A percentile compares a stretch with the other conserved stretches of the same genome.
These are phyloP conservation scores for Moelleriella libera DNA, from an alignment of 2,329 filamentous ascomycete species.

Conservation along the genomic window DNA sequence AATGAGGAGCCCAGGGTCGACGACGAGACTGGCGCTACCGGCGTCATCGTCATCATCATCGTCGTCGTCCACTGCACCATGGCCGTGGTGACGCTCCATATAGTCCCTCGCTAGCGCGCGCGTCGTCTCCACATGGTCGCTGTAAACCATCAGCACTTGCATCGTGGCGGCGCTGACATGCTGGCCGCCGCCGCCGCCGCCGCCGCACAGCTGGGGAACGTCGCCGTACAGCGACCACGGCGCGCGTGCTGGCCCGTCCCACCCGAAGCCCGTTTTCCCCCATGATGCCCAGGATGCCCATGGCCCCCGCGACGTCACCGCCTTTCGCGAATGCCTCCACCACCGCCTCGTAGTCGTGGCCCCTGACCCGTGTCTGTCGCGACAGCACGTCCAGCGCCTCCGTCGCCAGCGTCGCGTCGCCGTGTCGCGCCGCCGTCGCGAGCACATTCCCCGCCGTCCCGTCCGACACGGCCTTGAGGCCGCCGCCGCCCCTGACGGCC, in stretches of 20 bases:
- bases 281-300: constrained; percentile 65
- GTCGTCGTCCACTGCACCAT: background rate
- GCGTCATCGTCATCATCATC: background rate
- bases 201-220: constrained; percentile 13
- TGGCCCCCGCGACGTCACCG: constrained; percentile 48
- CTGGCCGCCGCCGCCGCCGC: constrained; percentile 11
- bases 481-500: constrained; percentile 30
- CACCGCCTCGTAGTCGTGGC: constrained; percentile 68
- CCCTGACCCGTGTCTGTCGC: constrained; percentile 31
- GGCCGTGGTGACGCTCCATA: constrained; percentile 7
- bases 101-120: constrained; percentile 16
- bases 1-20: constrained; percentile 14
- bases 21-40: constrained; percentile 4
- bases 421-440: constrained; percentile 53
- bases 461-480: constrained; percentile 31
- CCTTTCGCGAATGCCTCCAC: constrained; percentile 52
- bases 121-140: constrained; percentile 10
- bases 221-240: constrained; percentile 36
- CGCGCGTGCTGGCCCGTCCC: constrained; percentile 46
- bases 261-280: constrained; percentile 32
- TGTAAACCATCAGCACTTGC: constrained; percentile 16
- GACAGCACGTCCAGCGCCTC: constrained; percentile 45
- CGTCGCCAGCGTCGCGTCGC: constrained; percentile 54
- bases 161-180: constrained; percentile 12
- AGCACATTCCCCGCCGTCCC: constrained; percentile 56